Evolutionary conservation across 179 eudicot genomes (phyloP).

Genomic region (Vitellaria paradoxa): DNA sequence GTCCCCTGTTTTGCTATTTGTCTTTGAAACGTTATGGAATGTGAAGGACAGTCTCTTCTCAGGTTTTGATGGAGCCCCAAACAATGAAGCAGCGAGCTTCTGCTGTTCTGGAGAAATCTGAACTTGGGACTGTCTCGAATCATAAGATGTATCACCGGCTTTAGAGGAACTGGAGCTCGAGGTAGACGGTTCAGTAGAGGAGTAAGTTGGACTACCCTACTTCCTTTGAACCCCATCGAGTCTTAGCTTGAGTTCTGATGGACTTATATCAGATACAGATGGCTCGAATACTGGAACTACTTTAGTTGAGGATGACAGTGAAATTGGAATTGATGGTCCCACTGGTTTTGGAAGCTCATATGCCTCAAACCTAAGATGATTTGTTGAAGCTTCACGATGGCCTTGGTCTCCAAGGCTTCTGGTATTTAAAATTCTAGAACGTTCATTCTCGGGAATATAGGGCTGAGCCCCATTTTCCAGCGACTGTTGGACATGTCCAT

Average conservation of each 20-base stretch:
- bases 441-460: conserved; percentile 74
- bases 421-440: conserved; percentile 49
- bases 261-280: conserved; percentile 41
- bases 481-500: conserved; percentile 59
- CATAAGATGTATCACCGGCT: conserved; percentile 40
- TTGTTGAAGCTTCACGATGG: conserved; percentile 53
- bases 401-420: conserved; percentile 49
- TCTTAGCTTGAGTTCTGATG: conserved; percentile 66
- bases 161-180: conserved; percentile 52
- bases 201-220: conserved; percentile 85
- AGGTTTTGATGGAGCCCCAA: conserved; percentile 65
- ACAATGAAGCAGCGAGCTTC: conserved; percentile 90
- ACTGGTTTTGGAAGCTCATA: conserved; percentile 85
- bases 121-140: conserved; percentile 40
- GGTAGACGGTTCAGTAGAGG: conserved; percentile 59
- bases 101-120: conserved; percentile 76
- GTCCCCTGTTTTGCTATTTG: conserved; percentile 32
- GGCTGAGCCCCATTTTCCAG: conserved; percentile 90
- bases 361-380: conserved; percentile 90
- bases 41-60: conserved; percentile 53
- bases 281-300: conserved; percentile 68
- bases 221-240: conserved; percentile 95
- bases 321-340: conserved; percentile 36
- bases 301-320: conserved; percentile 50
- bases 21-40: conserved; percentile 42